Percentiles rank a stretch among this genome's conserved stretches.
Conservation (phyloP, 2,329 filamentous ascomycete genomes). For the Aureobasidium pullulans region DNA sequence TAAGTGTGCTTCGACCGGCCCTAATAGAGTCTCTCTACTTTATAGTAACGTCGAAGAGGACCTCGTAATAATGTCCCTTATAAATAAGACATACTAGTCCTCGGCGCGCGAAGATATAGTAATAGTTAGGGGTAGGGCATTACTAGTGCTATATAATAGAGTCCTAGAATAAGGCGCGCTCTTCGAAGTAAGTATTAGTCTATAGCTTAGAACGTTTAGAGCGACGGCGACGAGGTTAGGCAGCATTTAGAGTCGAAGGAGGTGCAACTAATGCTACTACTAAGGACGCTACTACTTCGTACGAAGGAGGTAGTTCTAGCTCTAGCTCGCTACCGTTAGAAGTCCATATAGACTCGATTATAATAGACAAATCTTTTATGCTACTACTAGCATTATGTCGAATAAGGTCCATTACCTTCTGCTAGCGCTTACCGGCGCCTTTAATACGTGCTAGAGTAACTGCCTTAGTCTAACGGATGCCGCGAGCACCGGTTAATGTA, state of each 20-base stretch:
- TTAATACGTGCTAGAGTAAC: neutral
- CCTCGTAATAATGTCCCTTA: neutral
- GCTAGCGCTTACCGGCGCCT: neutral
- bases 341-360: neutral
- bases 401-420: neutral
- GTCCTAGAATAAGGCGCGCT: neutral
- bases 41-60: neutral
- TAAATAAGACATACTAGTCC: neutral
- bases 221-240: neutral
- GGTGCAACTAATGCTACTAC: too few species aligned
- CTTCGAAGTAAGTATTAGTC: neutral
- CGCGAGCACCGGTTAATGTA: neutral
- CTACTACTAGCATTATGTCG: neutral
- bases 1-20: neutral
- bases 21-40: neutral
- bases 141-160: neutral
- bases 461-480: neutral
- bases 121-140: neutral
- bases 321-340: neutral
- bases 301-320: neutral
- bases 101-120: neutral
- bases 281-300: neutral
- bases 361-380: neutral
- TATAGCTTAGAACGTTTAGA: neutral
- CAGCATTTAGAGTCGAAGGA: neutral